Percentiles rank a stretch among this genome's conserved stretches.
Conservation (phyloP, 1,284 basidiomycete genomes). For the Wallemia mellicola region DNA sequence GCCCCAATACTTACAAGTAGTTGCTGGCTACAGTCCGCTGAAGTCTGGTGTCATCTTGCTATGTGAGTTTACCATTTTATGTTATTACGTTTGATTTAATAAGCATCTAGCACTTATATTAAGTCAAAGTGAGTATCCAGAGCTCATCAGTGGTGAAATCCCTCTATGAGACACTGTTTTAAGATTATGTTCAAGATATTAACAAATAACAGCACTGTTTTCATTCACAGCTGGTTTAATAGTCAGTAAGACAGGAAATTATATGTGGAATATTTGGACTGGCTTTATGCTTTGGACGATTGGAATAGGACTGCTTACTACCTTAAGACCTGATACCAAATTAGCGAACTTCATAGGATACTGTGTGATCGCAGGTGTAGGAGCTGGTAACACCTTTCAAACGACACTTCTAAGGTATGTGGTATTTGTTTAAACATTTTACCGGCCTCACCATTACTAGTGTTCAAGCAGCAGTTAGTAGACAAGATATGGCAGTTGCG, state of each 20-base stretch:
- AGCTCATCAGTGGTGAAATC: no score
- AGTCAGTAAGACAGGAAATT: slow-evolving; percentile 33
- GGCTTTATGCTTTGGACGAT: slow-evolving; percentile 41
- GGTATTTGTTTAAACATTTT: slow-evolving; percentile 14
- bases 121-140: no score
- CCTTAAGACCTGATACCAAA: slow-evolving; percentile 8
- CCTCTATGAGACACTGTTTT: no score
- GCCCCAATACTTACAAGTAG: slow-evolving; percentile 15
- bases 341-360: background rate
- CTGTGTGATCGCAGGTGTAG: slow-evolving; percentile 13
- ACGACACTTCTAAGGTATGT: slow-evolving; percentile 2
- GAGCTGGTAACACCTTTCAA: slow-evolving; percentile 27
- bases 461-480: slow-evolving; percentile 32
- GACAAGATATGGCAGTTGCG: slow-evolving; percentile 36
- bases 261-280: slow-evolving; percentile 27
- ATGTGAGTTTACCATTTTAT: slow-evolving; percentile 31
- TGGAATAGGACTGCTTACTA: slow-evolving; percentile 35
- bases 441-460: slow-evolving; percentile 33
- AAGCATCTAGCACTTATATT: no score
- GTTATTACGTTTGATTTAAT: slow-evolving; percentile 16
- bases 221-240: slow-evolving; percentile 22
- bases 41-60: slow-evolving; percentile 31
- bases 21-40: slow-evolving; percentile 30
- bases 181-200: no score
- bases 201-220: background rate